Base-by-base conservation (phyloP, 345 rosid genomes). In the Moricandia moricandioides region DNA sequence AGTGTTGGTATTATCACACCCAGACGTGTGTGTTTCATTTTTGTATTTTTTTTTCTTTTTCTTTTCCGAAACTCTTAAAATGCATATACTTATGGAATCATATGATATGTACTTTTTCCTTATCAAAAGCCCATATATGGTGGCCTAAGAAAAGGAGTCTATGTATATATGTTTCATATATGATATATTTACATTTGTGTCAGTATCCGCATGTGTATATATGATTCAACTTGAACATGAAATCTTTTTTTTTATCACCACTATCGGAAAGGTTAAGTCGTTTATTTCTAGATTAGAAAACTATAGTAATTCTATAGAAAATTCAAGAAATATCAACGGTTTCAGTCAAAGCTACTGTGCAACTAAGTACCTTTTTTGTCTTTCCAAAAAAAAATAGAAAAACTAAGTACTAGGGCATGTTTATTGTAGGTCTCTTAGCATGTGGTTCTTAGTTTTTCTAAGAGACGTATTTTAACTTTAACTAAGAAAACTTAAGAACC, bases 71-170 rank as follows among this genome's bases (percentile, higher is more conserved):
- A 37, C 27, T 49, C 39, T 34, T 31, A 31, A 74, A 66, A 74
- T 74, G 49, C 73, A 37, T 76, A 75, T 60, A 63, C 63, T 69
- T 69, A 69, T 76, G 58, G 80, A 30, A 76, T 70, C 80, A 70
- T 70, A 70, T 57, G 71, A 62, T 69, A 18, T 69, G 74, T 62
- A 69, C 65, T 62, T 75, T 75, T 69, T 69, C 43, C 70, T 39
- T 54, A 62, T 37, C 49, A 39, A 62, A 69, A 76, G 57, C 55
- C 69, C 62, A 59, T 45, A 67, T 40, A 64, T 73, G 64, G 64
- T 73, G 77, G 77, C 77, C 3, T 16, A 24, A 8, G 11, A 51
- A 18, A 18, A 51, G 4, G 55, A 47, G 24, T 45, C 18, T 60
- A 18, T 16, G 27, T 14, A 45, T 30, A 58, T 57, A n/a, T 65